These are phyloP conservation scores for Hanseniaspora thailandica DNA, from an alignment of 805 yeast species.

Conservation along the genomic window DNA sequence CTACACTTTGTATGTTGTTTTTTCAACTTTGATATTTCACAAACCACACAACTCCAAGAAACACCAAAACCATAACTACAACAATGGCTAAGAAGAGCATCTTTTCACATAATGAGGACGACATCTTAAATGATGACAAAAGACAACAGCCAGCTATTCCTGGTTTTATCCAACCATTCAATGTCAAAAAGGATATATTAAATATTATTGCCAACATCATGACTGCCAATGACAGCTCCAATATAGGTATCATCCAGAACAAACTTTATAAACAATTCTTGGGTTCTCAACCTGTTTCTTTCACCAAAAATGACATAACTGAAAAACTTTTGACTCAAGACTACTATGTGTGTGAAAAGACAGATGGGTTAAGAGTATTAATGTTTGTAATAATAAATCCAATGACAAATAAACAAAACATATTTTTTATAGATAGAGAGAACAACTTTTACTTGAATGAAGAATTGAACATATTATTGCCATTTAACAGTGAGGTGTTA, in stretches of 20 bases:
- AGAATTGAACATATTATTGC: conserved; percentile 68
- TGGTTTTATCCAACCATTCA: conserved; percentile 65
- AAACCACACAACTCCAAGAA: background rate
- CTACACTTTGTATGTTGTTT: no score
- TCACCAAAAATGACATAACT: conserved; percentile 58
- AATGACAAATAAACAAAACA: conserved; percentile 72
- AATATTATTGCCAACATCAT: conserved; percentile 54
- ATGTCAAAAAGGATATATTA: conserved; percentile 55
- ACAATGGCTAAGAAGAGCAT: background rate
- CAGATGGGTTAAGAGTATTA: conserved; percentile 83
- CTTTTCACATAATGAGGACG: conserved; percentile 18
- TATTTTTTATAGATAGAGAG: conserved; percentile 77
- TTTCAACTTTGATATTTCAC: no score
- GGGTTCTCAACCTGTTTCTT: conserved; percentile 93
- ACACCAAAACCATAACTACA: background rate
- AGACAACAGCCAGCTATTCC: conserved; percentile 72
- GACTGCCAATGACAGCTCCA: conserved; percentile 5
- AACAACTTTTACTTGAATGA: conserved; percentile 76
- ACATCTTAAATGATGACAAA: background rate
- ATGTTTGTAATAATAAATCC: conserved; percentile 52
- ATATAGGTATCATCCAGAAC: conserved; percentile 34
- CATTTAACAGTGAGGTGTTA: conserved; percentile 34
- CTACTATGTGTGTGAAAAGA: conserved; percentile 89
- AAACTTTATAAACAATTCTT: conserved; percentile 44
- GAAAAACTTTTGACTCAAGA: conserved; percentile 57